These are phyloP conservation scores for Nakazawaea molendinolei DNA, from an alignment of 805 yeast genomes.

Conservation along the genomic window DNA sequence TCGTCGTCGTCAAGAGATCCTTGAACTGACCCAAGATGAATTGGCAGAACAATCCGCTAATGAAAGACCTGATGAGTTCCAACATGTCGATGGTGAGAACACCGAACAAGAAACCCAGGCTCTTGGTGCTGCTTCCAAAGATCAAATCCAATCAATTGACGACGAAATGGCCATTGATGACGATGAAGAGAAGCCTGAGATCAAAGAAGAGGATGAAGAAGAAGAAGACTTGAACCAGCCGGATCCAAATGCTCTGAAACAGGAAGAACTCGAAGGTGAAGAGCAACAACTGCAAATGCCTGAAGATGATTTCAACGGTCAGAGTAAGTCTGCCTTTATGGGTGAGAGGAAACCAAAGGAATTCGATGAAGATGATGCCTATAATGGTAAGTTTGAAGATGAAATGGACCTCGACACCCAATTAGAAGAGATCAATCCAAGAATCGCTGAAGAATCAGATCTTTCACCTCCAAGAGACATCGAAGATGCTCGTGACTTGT, in stretches of 20 bases:
- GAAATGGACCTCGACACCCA: constrained; percentile 26
- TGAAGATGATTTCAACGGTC: constrained; percentile 42
- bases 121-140: constrained; percentile 80
- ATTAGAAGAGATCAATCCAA: constrained; percentile 15
- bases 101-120: constrained; percentile 85
- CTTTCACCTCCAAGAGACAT: constrained; percentile 40
- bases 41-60: constrained; percentile 48
- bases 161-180: constrained; percentile 82
- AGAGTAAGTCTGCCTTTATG: constrained; percentile 42
- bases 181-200: constrained; percentile 35
- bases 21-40: constrained; percentile 51
- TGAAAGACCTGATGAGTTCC: constrained; percentile 78
- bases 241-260: constrained; percentile 16
- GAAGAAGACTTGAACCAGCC: constrained; percentile 21
- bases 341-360: constrained; percentile 38
- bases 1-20: constrained; percentile 81
- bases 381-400: constrained; percentile 19
- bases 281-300: constrained; percentile 16
- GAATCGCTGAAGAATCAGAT: constrained; percentile 15
- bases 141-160: constrained; percentile 68
- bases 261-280: constrained; percentile 14
- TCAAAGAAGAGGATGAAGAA: constrained; percentile 23
- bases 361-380: constrained; percentile 26
- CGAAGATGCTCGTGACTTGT: constrained; percentile 67
- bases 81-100: constrained; percentile 75